Percentiles rank a stretch among this genome's conserved stretches.
phyloP scores from a whole-genome alignment of 306 rosid genomes.

The Elaeagnus macrophylla region DNA sequence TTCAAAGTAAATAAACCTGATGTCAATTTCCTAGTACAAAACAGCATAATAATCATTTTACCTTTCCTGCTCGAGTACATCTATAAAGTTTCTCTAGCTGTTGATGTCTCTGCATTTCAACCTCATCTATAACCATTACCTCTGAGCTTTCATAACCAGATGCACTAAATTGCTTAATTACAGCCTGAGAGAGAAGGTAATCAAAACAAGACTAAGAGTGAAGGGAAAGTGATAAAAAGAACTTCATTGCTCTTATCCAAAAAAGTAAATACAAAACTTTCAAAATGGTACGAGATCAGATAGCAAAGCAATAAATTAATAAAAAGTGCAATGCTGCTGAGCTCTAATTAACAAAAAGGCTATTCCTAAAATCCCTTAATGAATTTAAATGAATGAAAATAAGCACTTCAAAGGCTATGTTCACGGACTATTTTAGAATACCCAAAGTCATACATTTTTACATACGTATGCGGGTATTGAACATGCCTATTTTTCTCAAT shows the following conservation, averaged over 20 bases:
- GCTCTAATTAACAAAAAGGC: background rate
- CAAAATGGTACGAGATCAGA: background rate
- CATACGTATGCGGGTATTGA: too few relatives aligned
- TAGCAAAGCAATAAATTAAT: background rate
- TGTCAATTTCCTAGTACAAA: slow-evolving; percentile 7
- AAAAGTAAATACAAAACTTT: background rate
- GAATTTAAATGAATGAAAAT: background rate
- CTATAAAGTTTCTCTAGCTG: slow-evolving; percentile 72
- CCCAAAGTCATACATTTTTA: too few relatives aligned
- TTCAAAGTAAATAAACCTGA: background rate
- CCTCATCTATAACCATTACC: slow-evolving; percentile 85
- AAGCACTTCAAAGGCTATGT: too few relatives aligned
- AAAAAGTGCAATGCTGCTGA: too few relatives aligned
- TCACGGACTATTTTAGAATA: too few relatives aligned
- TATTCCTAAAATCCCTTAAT: background rate
- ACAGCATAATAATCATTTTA: slow-evolving; percentile 13
- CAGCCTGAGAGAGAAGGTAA: slow-evolving; percentile 45
- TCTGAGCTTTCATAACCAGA: slow-evolving; percentile 88
- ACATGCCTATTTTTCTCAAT: too few relatives aligned
- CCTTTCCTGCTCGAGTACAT: slow-evolving; percentile 90
- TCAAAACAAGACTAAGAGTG: background rate
- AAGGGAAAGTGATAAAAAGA: background rate
- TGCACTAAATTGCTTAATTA: slow-evolving; percentile 76
- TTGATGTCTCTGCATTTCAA: slow-evolving; percentile 93
- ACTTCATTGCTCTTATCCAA: background rate